These are phyloP conservation scores for Orbilia oligospora DNA, from an alignment of 2,329 filamentous ascomycete genomes.

Conservation along the genomic window DNA sequence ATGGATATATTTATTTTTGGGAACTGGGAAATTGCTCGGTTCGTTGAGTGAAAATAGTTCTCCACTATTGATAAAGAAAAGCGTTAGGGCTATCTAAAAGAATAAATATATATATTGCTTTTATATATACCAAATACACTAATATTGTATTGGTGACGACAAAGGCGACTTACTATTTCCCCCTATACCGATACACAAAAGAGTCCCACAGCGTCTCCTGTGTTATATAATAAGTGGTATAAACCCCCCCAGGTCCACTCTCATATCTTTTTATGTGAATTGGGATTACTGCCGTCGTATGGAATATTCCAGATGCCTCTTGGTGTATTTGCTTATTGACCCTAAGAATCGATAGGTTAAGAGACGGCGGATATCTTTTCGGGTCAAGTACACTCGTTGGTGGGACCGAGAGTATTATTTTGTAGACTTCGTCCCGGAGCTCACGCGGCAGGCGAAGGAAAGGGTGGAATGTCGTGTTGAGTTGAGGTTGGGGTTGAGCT, in stretches of 20 bases:
- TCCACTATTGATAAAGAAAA: not conserved
- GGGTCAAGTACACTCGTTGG: too few relatives aligned
- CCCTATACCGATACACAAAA: not conserved
- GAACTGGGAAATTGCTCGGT: not conserved
- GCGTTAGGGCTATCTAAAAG: not conserved
- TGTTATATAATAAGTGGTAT: not conserved
- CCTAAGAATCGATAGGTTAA: conserved; percentile 14
- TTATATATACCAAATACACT: too few relatives aligned
- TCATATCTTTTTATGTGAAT: conserved; percentile 13
- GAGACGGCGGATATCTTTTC: not conserved
- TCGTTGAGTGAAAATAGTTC: not conserved
- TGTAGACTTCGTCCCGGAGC: conserved; percentile 48
- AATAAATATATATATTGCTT: too few relatives aligned
- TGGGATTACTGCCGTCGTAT: conserved; percentile 1
- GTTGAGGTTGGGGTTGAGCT: not conserved
- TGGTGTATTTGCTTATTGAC: conserved; percentile 14
- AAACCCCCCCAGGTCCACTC: too few relatives aligned
- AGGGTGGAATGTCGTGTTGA: not conserved
- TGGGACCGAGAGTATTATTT: not conserved
- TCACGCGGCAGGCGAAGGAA: conserved; percentile 45
- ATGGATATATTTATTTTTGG: not conserved
- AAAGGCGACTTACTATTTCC: not conserved
- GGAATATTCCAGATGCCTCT: conserved; percentile 1
- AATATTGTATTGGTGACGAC: too few relatives aligned
- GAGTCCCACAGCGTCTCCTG: conserved; percentile 1